Evolutionary conservation across 1,139 yeast species (phyloP).

Genomic region (Geotrichum macrosporum): DNA sequence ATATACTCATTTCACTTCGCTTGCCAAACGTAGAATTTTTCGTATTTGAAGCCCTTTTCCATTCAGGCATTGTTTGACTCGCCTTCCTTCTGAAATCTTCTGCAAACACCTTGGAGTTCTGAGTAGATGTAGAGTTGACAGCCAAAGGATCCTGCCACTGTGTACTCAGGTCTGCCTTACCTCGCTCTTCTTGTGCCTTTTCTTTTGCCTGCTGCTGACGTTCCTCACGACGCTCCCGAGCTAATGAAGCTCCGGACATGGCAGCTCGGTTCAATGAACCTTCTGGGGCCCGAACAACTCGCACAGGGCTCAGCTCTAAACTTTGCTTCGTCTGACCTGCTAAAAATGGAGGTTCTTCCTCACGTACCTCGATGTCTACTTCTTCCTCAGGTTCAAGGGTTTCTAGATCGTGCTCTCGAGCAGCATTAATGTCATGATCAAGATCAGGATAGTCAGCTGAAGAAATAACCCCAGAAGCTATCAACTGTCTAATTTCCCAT

Average conservation of each 20-base stretch:
- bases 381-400: constrained; percentile 49
- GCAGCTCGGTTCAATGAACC: constrained; percentile 80
- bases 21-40: constrained; percentile 28
- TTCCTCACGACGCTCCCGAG: constrained; percentile 61
- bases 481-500: constrained; percentile 83
- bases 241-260: constrained; percentile 64
- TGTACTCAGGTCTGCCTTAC: constrained; percentile 29
- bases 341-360: constrained; percentile 67
- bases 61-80: constrained; percentile 22
- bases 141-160: constrained; percentile 35
- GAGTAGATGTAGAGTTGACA: constrained; percentile 21
- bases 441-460: constrained; percentile 71
- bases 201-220: constrained; percentile 49
- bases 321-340: constrained; percentile 50
- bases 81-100: constrained; percentile 27
- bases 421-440: constrained; percentile 46
- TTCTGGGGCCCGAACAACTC: constrained; percentile 64
- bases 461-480: constrained; percentile 71
- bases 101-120: constrained; percentile 21
- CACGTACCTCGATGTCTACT: constrained; percentile 68
- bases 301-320: constrained; percentile 49
- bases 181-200: constrained; percentile 41
- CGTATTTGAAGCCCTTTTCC: constrained; percentile 24
- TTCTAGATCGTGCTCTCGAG: constrained; percentile 31
- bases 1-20: constrained; percentile 44